Evolutionary conservation across 1,139 yeast species (phyloP).

Genomic region (Hemisphaericaspora xylanilytica): DNA sequence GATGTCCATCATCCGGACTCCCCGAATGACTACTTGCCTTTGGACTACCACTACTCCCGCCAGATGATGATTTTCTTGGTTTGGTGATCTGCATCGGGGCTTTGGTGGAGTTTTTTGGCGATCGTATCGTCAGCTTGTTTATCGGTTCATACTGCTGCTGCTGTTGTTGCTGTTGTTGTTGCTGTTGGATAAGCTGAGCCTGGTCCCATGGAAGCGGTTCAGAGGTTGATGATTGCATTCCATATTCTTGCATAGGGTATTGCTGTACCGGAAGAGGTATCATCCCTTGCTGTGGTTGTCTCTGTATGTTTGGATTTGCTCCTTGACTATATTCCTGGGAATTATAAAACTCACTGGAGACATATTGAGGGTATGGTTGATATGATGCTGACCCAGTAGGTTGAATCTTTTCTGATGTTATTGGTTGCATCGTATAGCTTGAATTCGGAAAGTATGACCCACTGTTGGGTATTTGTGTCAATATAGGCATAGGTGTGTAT

Average conservation of each 20-base stretch:
- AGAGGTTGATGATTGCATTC: background rate
- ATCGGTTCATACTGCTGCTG: background rate
- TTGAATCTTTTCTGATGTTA: constrained; percentile 8
- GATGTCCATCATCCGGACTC: constrained; percentile 11
- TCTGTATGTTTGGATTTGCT: constrained; percentile 5
- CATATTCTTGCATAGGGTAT: constrained; percentile 1
- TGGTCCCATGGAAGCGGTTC: constrained; percentile 3
- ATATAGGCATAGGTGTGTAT: constrained; percentile 1
- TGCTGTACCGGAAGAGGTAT: constrained; percentile 3
- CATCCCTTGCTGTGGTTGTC: constrained; percentile 4
- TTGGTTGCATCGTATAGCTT: constrained; percentile 5
- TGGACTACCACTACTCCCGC: constrained; percentile 1
- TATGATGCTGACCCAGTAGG: constrained; percentile 5
- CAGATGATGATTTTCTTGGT: background rate
- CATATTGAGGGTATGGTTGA: constrained; percentile 14
- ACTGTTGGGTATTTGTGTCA: constrained; percentile 1
- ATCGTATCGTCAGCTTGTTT: background rate
- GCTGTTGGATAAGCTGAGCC: background rate
- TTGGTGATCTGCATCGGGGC: background rate
- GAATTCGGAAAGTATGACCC: constrained; percentile 6
- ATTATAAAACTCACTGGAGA: constrained; percentile 10
- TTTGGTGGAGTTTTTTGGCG: background rate
- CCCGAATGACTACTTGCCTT: constrained; percentile 1
- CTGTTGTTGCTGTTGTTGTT: background rate
- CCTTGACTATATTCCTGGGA: constrained; percentile 8